Base-by-base conservation (phyloP, 164 flowering plant species). In the Cinnamomum micranthum region DNA sequence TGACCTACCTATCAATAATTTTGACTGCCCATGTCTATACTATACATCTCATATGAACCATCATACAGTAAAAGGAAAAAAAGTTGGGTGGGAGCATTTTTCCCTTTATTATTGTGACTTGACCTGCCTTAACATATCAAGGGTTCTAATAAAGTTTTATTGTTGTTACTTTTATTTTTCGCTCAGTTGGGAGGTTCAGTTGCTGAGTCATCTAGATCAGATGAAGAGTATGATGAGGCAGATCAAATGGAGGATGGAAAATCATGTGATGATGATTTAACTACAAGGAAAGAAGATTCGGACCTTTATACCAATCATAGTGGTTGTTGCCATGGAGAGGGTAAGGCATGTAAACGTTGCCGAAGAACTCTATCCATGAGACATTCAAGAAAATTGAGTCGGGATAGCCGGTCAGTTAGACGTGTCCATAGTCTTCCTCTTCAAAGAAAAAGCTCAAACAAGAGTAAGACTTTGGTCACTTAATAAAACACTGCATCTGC, bases 181-280 rank as follows among this genome's bases (percentile, higher is more conserved):
- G 23, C 10, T 52, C 83, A 88, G 89, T 69, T 77, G 73, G 81
- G 80, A 20, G 92, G 92, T n/a, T 89, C 92, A 11, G 90, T 87
- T 60, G 87, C 84, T 31, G 92, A 89, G 77, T 86, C 84, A 68
- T 87, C 89, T 0, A 83, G 82, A 75, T 84, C 92, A 0, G 92
- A 87, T 68, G 92, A 89, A 71, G 90, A 89, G 79, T 86, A 82
- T 69, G 90, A 75, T 67, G 90, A 75, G 67, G 85, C 79, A 31
- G 72, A 72, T 58, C 80, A 71, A 73, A 84, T 81, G 74, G 82
- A 76, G 74, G 82, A 76, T 72, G 89, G 23, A 81, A 6, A 77
- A 80, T 25, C 82, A 74, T 81, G 64, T 78, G n/a, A 6, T 0
- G 87, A 78, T 22, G 47, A 41, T 41, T 6, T 41, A 6, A 80